Evolutionary conservation across 1,284 basidiomycete species (phyloP).

Genomic region (Phellinidium pouzarii): DNA sequence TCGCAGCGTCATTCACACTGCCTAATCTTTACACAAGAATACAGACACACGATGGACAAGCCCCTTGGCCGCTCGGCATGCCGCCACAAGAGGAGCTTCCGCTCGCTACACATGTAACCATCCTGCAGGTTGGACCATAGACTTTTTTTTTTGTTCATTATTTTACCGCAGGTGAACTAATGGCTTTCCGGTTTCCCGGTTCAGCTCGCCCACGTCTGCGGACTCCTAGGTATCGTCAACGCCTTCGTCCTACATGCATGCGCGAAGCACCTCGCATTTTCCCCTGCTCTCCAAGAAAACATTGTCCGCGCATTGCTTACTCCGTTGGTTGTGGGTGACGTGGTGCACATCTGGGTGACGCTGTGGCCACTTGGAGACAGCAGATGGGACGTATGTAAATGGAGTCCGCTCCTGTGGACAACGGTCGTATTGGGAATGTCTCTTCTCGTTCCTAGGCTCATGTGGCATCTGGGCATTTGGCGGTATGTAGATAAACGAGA

Average conservation of each 20-base stretch:
- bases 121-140: slow-evolving; percentile 19
- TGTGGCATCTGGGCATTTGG: slow-evolving; percentile 68
- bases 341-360: slow-evolving; percentile 58
- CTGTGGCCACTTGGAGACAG: slow-evolving; percentile 66
- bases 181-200: slow-evolving; percentile 22
- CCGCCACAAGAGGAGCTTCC: slow-evolving; percentile 47
- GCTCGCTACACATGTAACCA: slow-evolving; percentile 55
- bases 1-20: slow-evolving; percentile 18
- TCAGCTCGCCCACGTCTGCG: slow-evolving; percentile 71
- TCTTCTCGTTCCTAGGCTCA: slow-evolving; percentile 57
- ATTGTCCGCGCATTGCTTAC: slow-evolving; percentile 54
- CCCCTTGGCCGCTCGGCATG: slow-evolving; percentile 52
- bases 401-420: slow-evolving; percentile 62
- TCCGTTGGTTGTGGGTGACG: slow-evolving; percentile 62
- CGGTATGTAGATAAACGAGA: slow-evolving; percentile 65
- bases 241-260: slow-evolving; percentile 54
- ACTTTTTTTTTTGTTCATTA: background rate
- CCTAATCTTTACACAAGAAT: background rate
- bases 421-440: slow-evolving; percentile 58
- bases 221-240: slow-evolving; percentile 63
- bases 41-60: slow-evolving; percentile 66
- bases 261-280: slow-evolving; percentile 48
- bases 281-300: slow-evolving; percentile 63
- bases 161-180: too few relatives aligned
- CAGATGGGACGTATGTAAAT: slow-evolving; percentile 48